Base-by-base conservation (phyloP, 257 asterid genomes). In the Thymus mandschuricus region DNA sequence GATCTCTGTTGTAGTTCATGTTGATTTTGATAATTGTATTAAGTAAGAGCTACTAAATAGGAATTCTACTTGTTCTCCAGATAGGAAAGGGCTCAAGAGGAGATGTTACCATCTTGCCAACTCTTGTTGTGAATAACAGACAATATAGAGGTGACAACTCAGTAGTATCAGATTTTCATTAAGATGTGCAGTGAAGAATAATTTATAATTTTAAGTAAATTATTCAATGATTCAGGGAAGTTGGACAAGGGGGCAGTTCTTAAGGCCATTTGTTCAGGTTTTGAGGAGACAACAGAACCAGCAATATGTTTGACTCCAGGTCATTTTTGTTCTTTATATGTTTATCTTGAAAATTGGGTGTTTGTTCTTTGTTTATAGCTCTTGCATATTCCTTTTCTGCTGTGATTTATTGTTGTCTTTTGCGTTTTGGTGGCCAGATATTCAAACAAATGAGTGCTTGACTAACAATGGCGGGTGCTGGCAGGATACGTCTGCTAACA, bases 381-480 rank as follows among this genome's bases (percentile, higher is more conserved):
- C 49, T 57, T 56, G 46, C 58, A 15, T 73, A 33, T 40, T 54
- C 49, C 34, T 10, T 9, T 6, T 9, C 2, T 54, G 33, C 57
- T 55, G 3, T 68, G 31, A 21, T 44, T 50, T 35, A 29, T 56
- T 68, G n/a, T 62, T 57, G 5, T 51, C 55, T 70, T 46, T 50
- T 43, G 52, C 68, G 43, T 15, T 75, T 66, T 64, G 56, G 64
- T 31, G 8, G 33, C 8, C 87, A 95, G 99, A 85, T 70, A 72
- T 95, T 75, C 91, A 95, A 81, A 95, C 99, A 79, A 92, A 92
- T 56, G 97, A 95, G 82, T 95, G 99, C 79, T 80, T 88, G 72
- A 80, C 79, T 63, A 85, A 90, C 84, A 89, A 92, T 74, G 99
- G 99, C 4, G 99, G 99, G 57, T 95, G 98, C 87, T 95, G 99